Base-by-base conservation (phyloP, 768 basidiomycete genomes). In the Tylopilus sp. region DNA sequence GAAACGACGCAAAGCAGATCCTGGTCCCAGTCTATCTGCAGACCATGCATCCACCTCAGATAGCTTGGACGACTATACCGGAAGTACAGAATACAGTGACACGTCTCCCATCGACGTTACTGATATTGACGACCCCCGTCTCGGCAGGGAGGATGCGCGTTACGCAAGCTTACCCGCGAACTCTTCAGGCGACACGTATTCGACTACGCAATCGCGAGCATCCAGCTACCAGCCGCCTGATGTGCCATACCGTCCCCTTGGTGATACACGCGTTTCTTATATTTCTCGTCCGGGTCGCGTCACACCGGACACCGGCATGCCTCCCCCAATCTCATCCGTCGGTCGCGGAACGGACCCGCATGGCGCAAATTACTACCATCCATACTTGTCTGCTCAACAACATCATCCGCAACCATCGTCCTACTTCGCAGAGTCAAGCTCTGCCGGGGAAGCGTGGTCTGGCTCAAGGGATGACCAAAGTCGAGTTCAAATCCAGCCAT, bases 1-100 rank as follows among this genome's bases (percentile, higher is more conserved):
- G 62, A 87, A 83, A 64, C 80, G 77, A 63, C 75, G 80, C 52
- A 76, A 72, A 54, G 52, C 71, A 1, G 78, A 79, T 50, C 53
- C 64, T 25, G 53, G 64, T 11, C 52, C 61, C 40, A 63, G 68
- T 41, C 55, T 57, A 38, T 55, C 72, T n/a, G 53, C 66, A 16
- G 74, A 72, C 48, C 56, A 64, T 17, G 61, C 68, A 22, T 58
- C 65, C 41, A 55, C 52, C 19, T 69, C 55, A 11, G 76, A 77
- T 38, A 46, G 60, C 13, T 56, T 65, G 12, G 77, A 76, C 19
- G 70, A 72, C 14, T 62, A 56, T 13, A 40, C 63, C 0, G 57
- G 55, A 22, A 57, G 56, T 41, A 21, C 57, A n/a, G 70, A 73
- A 14, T 67, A 68, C 48, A 73, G 70, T 37, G 78, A 78, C 36